A percentile compares a stretch with the other conserved stretches of the same genome.
Evolutionary conservation across 768 basidiomycete species (phyloP).

Genomic region (Mycena rebaudengoi): DNA sequence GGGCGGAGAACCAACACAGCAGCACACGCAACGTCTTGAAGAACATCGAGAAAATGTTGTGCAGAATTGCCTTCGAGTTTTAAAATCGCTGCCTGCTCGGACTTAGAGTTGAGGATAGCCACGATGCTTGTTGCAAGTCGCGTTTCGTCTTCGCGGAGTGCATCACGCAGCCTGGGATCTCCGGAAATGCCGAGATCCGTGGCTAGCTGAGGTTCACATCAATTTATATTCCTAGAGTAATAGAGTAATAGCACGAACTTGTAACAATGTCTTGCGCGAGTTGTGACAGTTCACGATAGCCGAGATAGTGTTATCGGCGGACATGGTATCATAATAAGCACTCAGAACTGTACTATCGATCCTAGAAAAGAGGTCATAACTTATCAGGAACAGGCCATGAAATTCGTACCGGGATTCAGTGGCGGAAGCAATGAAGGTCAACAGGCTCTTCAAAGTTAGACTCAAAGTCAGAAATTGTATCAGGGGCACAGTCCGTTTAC

Average conservation of each 20-base stretch:
- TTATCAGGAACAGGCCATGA: too few relatives aligned
- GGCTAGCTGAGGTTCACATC: background rate
- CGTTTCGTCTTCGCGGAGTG: slow-evolving; percentile 28
- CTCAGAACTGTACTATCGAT: too few relatives aligned
- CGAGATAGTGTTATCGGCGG: background rate
- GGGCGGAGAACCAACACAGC: background rate
- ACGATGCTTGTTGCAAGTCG: slow-evolving; percentile 22
- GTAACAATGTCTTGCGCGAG: background rate
- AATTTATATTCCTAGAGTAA: too few relatives aligned
- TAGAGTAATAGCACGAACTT: background rate
- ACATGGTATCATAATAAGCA: background rate
- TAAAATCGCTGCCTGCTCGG: slow-evolving; percentile 17
- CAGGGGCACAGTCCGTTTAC: too few relatives aligned
- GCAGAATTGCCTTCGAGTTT: slow-evolving; percentile 23
- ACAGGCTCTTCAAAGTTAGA: too few relatives aligned
- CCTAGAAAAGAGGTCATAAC: too few relatives aligned
- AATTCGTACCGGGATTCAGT: too few relatives aligned
- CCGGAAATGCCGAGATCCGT: slow-evolving; percentile 2
- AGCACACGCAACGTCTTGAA: slow-evolving; percentile 29
- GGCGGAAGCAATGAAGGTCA: too few relatives aligned
- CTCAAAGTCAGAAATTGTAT: too few relatives aligned
- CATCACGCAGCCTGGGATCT: slow-evolving; percentile 25
- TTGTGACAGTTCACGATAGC: background rate
- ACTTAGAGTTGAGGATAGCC: slow-evolving; percentile 24
- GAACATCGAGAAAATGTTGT: slow-evolving; percentile 28